Conservation (phyloP, 371 early-diverging fungal genomes). For the Mucor saturninus region DNA sequence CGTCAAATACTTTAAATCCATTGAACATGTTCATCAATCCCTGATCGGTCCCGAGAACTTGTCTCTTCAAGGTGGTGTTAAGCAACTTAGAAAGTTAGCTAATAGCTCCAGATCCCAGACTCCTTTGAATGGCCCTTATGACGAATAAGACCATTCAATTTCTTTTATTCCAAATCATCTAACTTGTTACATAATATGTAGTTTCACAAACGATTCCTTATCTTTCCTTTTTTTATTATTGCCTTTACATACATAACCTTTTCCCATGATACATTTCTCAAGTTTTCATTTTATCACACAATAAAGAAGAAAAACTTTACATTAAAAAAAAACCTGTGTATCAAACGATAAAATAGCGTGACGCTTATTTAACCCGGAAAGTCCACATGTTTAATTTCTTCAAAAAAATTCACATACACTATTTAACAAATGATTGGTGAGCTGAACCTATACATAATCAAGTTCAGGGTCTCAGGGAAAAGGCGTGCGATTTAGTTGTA, state of each 20-base stretch:
- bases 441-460: conserved; percentile 9
- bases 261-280: not conserved
- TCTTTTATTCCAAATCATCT: conserved; percentile 5
- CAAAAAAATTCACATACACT: not conserved
- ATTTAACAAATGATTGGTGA: not conserved
- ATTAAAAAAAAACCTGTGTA: not conserved
- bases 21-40: conserved; percentile 86
- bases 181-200: conserved; percentile 8
- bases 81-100: conserved; percentile 26
- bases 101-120: conserved; percentile 29
- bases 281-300: not conserved
- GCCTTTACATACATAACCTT: not conserved
- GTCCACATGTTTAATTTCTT: conserved; percentile 3
- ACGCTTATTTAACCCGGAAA: no score
- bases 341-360: not conserved
- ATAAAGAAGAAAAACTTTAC: not conserved
- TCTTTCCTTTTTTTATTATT: not conserved
- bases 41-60: conserved; percentile 83
- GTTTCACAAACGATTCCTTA: conserved; percentile 4
- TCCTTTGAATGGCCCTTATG: conserved; percentile 36
- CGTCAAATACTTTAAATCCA: conserved; percentile 89
- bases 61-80: conserved; percentile 69
- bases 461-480: conserved; percentile 33
- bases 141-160: conserved; percentile 14
- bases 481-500: conserved; percentile 18